Evolutionary conservation across 305 asterid genomes (phyloP).

Genomic region (Plantago rigida): DNA sequence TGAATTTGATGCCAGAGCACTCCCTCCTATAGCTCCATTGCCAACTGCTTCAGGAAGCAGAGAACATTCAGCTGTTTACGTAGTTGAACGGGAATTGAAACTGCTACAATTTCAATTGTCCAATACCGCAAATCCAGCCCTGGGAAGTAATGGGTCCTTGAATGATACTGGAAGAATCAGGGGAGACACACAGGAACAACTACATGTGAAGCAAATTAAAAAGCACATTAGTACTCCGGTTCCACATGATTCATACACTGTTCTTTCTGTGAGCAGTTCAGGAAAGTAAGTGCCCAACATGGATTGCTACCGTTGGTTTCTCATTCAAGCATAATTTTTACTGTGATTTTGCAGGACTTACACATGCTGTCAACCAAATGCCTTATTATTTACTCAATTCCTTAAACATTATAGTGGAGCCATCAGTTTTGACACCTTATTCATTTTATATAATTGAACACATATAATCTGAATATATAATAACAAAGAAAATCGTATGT

Average conservation of each 20-base stretch:
- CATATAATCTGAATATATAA: too few species aligned
- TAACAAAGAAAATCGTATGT: too few species aligned
- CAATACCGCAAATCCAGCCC: constrained; percentile 71
- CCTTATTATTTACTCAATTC: neutral
- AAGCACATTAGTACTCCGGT: constrained; percentile 80
- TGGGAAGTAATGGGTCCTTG: constrained; percentile 85
- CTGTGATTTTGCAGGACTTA: too few species aligned
- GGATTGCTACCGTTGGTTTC: neutral
- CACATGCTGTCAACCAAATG: too few species aligned
- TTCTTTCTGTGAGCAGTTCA: constrained; percentile 81
- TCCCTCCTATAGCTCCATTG: constrained; percentile 81
- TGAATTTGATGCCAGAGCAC: constrained; percentile 81
- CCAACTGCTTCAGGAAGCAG: constrained; percentile 66
- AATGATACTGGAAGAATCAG: constrained; percentile 74
- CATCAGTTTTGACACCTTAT: too few species aligned
- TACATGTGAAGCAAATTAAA: constrained; percentile 73
- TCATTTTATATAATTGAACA: too few species aligned
- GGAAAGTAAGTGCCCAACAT: constrained; percentile 67
- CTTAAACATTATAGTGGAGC: too few species aligned
- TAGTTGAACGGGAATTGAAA: constrained; percentile 77
- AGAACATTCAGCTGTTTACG: constrained; percentile 83
- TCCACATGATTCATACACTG: constrained; percentile 83
- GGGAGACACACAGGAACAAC: constrained; percentile 79
- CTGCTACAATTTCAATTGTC: constrained; percentile 76
- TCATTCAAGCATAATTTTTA: too few species aligned